Conservation (phyloP, 129 eudicot genomes). For the Oenanthe sinensis region DNA sequence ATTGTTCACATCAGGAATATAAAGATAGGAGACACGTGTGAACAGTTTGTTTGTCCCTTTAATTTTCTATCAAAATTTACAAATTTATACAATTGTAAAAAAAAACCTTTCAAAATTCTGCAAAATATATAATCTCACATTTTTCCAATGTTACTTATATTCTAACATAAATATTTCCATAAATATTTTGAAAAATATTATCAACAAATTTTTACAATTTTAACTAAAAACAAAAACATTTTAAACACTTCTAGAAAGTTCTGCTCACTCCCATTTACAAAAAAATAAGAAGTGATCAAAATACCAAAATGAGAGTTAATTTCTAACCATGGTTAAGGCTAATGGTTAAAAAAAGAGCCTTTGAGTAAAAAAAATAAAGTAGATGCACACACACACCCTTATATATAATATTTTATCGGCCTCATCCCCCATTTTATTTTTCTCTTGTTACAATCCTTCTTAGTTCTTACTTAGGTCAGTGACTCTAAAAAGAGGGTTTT, state of each 20-base stretch:
- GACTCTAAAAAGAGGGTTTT: slow-evolving; percentile 25
- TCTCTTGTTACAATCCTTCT: slow-evolving; percentile 8
- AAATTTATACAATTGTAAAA: no score
- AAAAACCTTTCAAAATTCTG: no score
- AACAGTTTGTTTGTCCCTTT: neutral
- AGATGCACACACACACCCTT: neutral
- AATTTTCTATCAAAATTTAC: no score
- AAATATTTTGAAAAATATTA: neutral
- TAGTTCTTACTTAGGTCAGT: slow-evolving; percentile 27
- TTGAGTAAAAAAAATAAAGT: slow-evolving; percentile 4
- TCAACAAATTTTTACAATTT: no score
- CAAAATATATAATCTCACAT: neutral
- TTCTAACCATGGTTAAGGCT: slow-evolving; percentile 36
- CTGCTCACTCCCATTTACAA: neutral
- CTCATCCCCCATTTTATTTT: neutral
- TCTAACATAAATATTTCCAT: no score
- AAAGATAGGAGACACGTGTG: no score
- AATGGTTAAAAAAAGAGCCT: neutral
- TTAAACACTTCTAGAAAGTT: no score
- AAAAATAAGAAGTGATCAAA: neutral
- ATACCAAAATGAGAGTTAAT: slow-evolving; percentile 16
- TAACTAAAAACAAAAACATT: no score
- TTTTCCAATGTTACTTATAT: neutral
- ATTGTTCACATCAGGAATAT: neutral
- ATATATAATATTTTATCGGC: neutral